Conservation (phyloP, 2,329 filamentous ascomycete genomes). For the Scopulariopsis brevicaulis region DNA sequence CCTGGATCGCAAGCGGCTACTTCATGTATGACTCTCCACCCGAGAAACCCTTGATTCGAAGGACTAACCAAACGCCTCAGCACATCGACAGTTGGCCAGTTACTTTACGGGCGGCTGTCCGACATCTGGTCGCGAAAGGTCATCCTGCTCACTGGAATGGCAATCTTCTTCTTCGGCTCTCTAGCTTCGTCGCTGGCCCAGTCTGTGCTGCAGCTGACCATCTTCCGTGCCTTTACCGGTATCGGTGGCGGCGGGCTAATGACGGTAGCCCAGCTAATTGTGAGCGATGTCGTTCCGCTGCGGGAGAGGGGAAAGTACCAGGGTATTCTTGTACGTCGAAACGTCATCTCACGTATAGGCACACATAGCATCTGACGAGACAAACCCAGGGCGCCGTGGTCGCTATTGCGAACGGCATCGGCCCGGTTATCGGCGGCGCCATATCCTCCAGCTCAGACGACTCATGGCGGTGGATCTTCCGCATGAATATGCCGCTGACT, state of each 20-base stretch:
- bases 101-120: slow-evolving; percentile 31
- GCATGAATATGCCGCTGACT: slow-evolving; percentile 40
- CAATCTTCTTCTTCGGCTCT: slow-evolving; percentile 30
- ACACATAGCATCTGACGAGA: background rate
- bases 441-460: slow-evolving; percentile 30
- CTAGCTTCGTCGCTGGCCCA: slow-evolving; percentile 28
- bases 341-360: background rate
- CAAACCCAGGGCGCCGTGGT: slow-evolving; percentile 30
- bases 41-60: background rate
- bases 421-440: slow-evolving; percentile 40
- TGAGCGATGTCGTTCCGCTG: slow-evolving; percentile 61
- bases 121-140: slow-evolving; percentile 34
- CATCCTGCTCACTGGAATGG: slow-evolving; percentile 23
- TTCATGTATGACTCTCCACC: slow-evolving; percentile 31
- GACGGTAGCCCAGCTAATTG: slow-evolving; percentile 55
- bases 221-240: slow-evolving; percentile 28
- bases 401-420: slow-evolving; percentile 40
- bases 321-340: slow-evolving; percentile 23
- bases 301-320: slow-evolving; percentile 64
- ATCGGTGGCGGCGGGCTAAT: slow-evolving; percentile 64
- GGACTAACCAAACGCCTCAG: background rate
- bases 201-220: slow-evolving; percentile 24
- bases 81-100: slow-evolving; percentile 15
- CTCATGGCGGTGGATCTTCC: slow-evolving; percentile 42
- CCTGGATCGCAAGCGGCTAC: slow-evolving; percentile 44